These are phyloP conservation scores for Aspergillus funiculosus DNA, from an alignment of 495 filamentous ascomycete genomes.

Conservation along the genomic window DNA sequence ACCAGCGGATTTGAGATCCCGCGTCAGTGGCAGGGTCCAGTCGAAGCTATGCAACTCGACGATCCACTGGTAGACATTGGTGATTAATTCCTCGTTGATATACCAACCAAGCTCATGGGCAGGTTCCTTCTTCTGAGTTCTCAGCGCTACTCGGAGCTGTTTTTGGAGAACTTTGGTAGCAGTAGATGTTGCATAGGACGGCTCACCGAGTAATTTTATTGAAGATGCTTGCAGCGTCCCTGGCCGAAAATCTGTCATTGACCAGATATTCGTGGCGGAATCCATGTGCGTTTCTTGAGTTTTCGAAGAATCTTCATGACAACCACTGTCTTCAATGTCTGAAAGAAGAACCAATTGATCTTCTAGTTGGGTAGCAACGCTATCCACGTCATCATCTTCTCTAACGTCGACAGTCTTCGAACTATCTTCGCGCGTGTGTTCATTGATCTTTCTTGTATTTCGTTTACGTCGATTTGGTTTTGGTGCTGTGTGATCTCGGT, in stretches of 20 bases:
- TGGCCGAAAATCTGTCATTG: slow-evolving; percentile 59
- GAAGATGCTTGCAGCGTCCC: slow-evolving; percentile 51
- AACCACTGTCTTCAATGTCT: neutral
- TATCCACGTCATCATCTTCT: slow-evolving; percentile 4
- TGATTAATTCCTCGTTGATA: slow-evolving; percentile 53
- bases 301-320: neutral
- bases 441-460: too few relatives aligned
- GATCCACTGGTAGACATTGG: slow-evolving; percentile 89
- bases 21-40: slow-evolving; percentile 56
- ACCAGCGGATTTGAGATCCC: slow-evolving; percentile 61
- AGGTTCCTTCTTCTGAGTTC: slow-evolving; percentile 56
- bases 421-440: too few relatives aligned
- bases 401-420: neutral
- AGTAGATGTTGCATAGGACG: slow-evolving; percentile 59
- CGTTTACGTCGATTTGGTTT: neutral
- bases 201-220: slow-evolving; percentile 54
- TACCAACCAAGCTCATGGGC: slow-evolving; percentile 80
- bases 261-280: neutral
- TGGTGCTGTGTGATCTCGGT: slow-evolving; percentile 11
- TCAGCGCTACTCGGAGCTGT: slow-evolving; percentile 56
- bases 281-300: neutral
- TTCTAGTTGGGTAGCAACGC: slow-evolving; percentile 14
- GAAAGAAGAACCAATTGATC: slow-evolving; percentile 9
- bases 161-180: slow-evolving; percentile 59
- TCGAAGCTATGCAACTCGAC: slow-evolving; percentile 87